Evolutionary conservation across 2,329 filamentous ascomycete species (phyloP), one percentile per base, ranked within the genome.

Genomic region (Xylariaceae sp.): DNA sequence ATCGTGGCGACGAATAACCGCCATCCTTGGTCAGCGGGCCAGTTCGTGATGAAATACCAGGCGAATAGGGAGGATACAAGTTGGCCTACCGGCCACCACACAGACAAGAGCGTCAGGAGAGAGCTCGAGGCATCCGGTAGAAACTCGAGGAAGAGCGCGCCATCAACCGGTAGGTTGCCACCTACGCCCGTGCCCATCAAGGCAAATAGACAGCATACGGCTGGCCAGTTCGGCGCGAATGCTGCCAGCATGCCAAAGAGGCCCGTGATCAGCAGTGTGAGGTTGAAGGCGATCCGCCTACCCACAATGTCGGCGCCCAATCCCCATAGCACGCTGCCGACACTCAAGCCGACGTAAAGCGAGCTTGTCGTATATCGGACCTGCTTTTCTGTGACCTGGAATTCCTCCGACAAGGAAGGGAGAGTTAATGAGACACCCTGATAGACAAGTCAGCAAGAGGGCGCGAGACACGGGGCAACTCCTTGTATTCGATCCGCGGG

Each of bases 1-100:
- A 92, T 83, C 1, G 85, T 83, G 48, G 86, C 74, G 49, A 89
- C 74, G 49, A 92, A 83, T 59, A 86, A 84, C 19, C 90, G 80
- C 89, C 89, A 95, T 40, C 88, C 89, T 72, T 87, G 79, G 43
- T 87, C 77, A 4, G 77, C 76, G 8, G 82, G 83, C 74, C 80
- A 88, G 59, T 81, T 80, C 26, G 85, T 82, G 52, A 94, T 85
- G 61, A 86, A 89, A 43, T 78, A 86, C 89, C 88, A 92, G 6
- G 86, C 88, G 45, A 89, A 76, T 5, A 88, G 71, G 2, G 84
- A 86, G 1, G 87, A 84, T 52, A 86, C 79, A 7, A 95, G 76
- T 66, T 94, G 88, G 5, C 89, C 90, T 16, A 95, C 72, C 0
- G 89, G 88, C 89, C 90, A 95, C 86, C 88, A 94, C 7, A 91